A percentile compares a stretch with the other conserved stretches of the same genome.
Evolutionary conservation across 495 filamentous ascomycete genomes (phyloP).

Genomic region (Penicillium malachiteum): DNA sequence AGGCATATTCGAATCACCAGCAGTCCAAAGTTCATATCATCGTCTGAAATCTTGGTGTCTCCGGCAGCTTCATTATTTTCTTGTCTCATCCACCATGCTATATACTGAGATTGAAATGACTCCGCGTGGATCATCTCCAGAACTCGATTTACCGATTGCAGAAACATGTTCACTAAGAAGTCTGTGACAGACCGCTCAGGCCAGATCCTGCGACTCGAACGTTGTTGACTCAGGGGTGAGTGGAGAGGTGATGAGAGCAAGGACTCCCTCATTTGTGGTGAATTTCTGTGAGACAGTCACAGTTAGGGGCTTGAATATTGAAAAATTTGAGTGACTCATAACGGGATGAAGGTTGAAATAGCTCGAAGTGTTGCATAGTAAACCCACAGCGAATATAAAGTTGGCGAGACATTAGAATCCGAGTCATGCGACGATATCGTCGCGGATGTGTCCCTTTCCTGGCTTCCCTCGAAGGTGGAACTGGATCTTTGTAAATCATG

Average conservation of each 20-base stretch:
- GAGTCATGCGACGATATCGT: slow-evolving; percentile 18
- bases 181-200: slow-evolving; percentile 13
- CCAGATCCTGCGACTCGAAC: slow-evolving; percentile 6
- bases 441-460: slow-evolving; percentile 9
- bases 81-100: slow-evolving; percentile 14
- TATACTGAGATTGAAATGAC: slow-evolving; percentile 16
- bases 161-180: slow-evolving; percentile 19
- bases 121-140: slow-evolving; percentile 13
- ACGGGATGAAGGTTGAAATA: too few relatives aligned
- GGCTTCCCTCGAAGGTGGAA: neutral
- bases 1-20: slow-evolving; percentile 21
- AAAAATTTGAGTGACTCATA: neutral
- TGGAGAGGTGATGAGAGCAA: neutral
- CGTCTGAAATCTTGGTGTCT: slow-evolving; percentile 3
- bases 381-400: slow-evolving; percentile 8
- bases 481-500: slow-evolving; percentile 1
- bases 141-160: slow-evolving; percentile 16
- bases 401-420: slow-evolving; percentile 7
- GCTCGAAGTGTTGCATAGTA: neutral
- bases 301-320: neutral
- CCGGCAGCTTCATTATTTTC: slow-evolving; percentile 3
- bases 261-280: neutral
- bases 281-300: neutral
- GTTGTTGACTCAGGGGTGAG: neutral
- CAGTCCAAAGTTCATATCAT: slow-evolving; percentile 19